Conservation (phyloP, 208 protist species). For the Novymonas esmeraldas region DNA sequence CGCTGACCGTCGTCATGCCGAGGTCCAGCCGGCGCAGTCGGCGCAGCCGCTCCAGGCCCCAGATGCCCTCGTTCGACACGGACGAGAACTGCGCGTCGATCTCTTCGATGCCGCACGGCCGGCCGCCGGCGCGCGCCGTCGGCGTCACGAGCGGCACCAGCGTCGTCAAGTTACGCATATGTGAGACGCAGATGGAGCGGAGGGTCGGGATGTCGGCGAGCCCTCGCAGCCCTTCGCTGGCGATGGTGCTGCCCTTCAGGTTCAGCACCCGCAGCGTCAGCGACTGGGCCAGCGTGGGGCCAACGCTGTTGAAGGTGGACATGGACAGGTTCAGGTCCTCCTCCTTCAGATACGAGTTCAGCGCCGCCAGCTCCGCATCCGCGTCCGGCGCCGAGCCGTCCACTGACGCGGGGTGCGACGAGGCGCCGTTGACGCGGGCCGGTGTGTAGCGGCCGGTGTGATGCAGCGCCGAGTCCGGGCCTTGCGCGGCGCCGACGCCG, state of each 20-base stretch:
- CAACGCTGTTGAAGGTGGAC: slow-evolving; percentile 55
- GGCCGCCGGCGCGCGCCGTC: slow-evolving; percentile 17
- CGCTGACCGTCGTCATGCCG: slow-evolving; percentile 55
- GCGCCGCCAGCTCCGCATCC: slow-evolving; percentile 27
- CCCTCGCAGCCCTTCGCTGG: slow-evolving; percentile 50
- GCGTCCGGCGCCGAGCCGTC: neutral
- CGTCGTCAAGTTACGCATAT: slow-evolving; percentile 52
- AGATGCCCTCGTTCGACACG: slow-evolving; percentile 39
- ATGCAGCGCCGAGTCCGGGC: slow-evolving; percentile 12
- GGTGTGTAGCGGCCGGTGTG: slow-evolving; percentile 29
- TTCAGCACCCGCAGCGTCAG: slow-evolving; percentile 47
- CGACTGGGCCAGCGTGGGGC: slow-evolving; percentile 38
- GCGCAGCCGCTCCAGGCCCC: slow-evolving; percentile 38
- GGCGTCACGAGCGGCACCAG: slow-evolving; percentile 49
- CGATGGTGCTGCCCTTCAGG: slow-evolving; percentile 52
- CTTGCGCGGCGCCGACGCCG: neutral
- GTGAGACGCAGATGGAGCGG: slow-evolving; percentile 44
- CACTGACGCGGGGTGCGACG: slow-evolving; percentile 6
- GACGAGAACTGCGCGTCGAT: slow-evolving; percentile 71
- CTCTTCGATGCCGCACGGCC: slow-evolving; percentile 43
- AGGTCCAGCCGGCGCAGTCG: slow-evolving; percentile 52
- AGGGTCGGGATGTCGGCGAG: slow-evolving; percentile 52
- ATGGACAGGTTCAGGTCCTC: slow-evolving; percentile 60
- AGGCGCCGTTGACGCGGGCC: slow-evolving; percentile 5
- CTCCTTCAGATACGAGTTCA: slow-evolving; percentile 40